Evolutionary conservation across 495 filamentous ascomycete genomes (phyloP).

Genomic region (Penicillium bialowiezense): DNA sequence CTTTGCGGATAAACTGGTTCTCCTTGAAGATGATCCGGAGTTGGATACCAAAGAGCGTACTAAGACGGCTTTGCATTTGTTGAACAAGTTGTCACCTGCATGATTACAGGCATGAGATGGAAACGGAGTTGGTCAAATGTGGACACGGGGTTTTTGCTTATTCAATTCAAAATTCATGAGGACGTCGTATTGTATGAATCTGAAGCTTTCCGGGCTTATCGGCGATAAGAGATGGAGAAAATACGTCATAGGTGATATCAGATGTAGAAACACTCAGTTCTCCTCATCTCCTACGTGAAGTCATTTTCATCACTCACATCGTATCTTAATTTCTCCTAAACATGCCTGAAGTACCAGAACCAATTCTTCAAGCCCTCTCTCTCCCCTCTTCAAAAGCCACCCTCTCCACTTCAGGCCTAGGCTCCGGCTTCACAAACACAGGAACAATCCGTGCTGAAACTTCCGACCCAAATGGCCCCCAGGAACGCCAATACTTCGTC

Average conservation of each 20-base stretch:
- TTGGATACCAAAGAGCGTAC: constrained; percentile 80
- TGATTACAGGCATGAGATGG: constrained; percentile 17
- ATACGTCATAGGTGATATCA: constrained; percentile 24
- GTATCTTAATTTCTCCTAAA: background rate
- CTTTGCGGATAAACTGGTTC: constrained; percentile 61
- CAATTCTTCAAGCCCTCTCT: constrained; percentile 63
- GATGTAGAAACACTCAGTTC: too few species aligned
- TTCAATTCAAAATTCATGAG: too few species aligned
- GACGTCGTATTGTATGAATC: too few species aligned
- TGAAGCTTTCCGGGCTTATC: too few species aligned
- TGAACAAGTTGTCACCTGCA: constrained; percentile 38
- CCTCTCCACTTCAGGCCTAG: constrained; percentile 59
- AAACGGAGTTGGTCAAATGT: too few species aligned
- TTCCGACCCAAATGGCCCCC: constrained; percentile 32
- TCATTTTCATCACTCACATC: too few species aligned
- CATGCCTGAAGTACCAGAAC: constrained; percentile 49
- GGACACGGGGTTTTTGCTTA: too few species aligned
- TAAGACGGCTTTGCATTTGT: constrained; percentile 71
- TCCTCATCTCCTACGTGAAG: too few species aligned
- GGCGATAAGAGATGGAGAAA: constrained; percentile 12
- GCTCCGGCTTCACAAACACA: constrained; percentile 74
- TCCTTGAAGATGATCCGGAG: constrained; percentile 69
- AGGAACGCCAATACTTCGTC: constrained; percentile 69
- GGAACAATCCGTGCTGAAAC: constrained; percentile 59
- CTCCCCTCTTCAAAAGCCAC: constrained; percentile 51